Evolutionary conservation across 106 monocot genomes (phyloP).

Genomic region (Apostasia ramifera): DNA sequence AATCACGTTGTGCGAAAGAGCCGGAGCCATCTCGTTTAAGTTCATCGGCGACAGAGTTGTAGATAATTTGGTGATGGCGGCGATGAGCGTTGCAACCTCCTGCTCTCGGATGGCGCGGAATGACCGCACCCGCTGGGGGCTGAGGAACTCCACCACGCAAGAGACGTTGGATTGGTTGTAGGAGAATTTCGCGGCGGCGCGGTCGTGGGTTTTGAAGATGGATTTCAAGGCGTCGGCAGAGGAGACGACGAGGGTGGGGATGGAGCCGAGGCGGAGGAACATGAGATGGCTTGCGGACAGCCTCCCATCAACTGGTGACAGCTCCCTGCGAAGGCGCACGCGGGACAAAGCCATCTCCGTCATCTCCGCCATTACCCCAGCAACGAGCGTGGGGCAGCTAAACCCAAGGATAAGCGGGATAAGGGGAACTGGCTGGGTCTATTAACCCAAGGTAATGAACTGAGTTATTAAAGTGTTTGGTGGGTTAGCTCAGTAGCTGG

Average conservation of each 20-base stretch:
- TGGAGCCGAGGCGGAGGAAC: slow-evolving; percentile 16
- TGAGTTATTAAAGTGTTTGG: too few species aligned
- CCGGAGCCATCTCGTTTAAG: slow-evolving; percentile 21
- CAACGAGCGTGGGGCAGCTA: too few species aligned
- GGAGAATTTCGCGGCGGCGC: background rate
- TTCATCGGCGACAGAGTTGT: background rate
- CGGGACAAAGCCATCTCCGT: too few species aligned
- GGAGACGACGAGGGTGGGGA: slow-evolving; percentile 22
- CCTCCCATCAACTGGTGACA: slow-evolving; percentile 6
- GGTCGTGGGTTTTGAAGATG: slow-evolving; percentile 20
- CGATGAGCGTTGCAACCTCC: slow-evolving; percentile 11
- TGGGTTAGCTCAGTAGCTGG: too few species aligned
- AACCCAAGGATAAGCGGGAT: too few species aligned
- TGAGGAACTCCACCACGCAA: slow-evolving; percentile 12
- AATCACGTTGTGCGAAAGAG: slow-evolving; percentile 9
- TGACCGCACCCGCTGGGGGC: slow-evolving; percentile 6
- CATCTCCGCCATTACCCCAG: too few species aligned
- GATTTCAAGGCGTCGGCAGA: background rate
- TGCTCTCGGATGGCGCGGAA: slow-evolving; percentile 12
- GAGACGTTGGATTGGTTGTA: slow-evolving; percentile 11
- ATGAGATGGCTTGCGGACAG: slow-evolving; percentile 24
- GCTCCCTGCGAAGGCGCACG: slow-evolving; percentile 17
- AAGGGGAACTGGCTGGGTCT: too few species aligned
- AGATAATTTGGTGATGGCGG: background rate
- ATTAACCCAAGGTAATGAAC: too few species aligned